Base-by-base conservation (phyloP, 257 asterid species). In the Primulina huaijiensis region DNA sequence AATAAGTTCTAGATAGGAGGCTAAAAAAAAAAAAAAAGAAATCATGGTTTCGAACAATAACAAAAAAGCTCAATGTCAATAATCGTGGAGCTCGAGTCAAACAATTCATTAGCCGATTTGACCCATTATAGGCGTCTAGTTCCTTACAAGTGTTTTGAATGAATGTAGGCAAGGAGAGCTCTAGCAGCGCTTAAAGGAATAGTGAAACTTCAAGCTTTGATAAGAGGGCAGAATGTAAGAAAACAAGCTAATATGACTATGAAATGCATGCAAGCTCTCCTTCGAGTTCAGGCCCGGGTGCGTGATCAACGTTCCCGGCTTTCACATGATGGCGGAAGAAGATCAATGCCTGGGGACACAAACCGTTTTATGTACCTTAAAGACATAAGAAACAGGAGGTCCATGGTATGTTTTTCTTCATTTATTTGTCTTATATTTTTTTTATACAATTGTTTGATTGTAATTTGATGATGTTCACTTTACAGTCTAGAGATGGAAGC, bases 211-310 rank as follows among this genome's bases (percentile, higher is more conserved):
- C 98, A 93, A 79, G 98, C 98, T 19, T 69, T 93, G 21, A 82
- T 93, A 69, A 83, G 98, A 78, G 98, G 98, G 61, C 98, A 93
- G 80, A 90, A 86, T 29, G 97, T 90, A 6, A 59, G 98, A 62
- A 90, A 85, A 72, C 97, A 93, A 76, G 97, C 98, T 0, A 86
- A 86, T 76, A 86, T 88, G 90, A 88, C 97, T 0, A 86, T 93
- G 72, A 87, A 80, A 68, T 93, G 96, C 88, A 89, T 93, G 98
- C 95, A 93, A 70, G 90, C 98, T 56, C 76, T 93, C 78, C 90
- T 93, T 64, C 84, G 95, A 7, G 91, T 93, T 73, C 98, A 93
- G 80, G 87, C 97, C 33, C 84, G 96, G 43, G 89, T 93, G 60
- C 89, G 94, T 4, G 96, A 92, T 63, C 97, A 87, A 40, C 93